Conservation (phyloP, 495 filamentous ascomycete species). For the Corynascus novoguineensis region DNA sequence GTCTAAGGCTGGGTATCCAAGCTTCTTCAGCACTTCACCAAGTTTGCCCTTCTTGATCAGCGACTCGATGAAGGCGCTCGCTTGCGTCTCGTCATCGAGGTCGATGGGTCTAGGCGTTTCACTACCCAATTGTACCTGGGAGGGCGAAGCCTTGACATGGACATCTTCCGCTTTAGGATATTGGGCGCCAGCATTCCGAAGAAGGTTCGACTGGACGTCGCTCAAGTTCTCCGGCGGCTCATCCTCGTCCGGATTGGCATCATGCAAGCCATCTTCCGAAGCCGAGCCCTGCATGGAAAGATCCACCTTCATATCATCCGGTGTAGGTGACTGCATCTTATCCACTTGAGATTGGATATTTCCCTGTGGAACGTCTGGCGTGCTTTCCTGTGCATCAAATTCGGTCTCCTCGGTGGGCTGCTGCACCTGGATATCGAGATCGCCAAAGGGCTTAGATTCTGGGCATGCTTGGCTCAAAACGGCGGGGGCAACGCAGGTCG, state of each 20-base stretch:
- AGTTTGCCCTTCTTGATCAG: constrained; percentile 20
- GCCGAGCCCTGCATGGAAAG: neutral
- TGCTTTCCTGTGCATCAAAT: constrained; percentile 5
- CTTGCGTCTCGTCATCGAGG: constrained; percentile 25
- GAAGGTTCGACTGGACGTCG: neutral
- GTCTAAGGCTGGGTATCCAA: constrained; percentile 31
- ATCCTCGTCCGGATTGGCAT: constrained; percentile 5
- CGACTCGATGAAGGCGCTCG: constrained; percentile 10
- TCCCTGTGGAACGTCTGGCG: neutral
- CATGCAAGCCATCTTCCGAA: constrained; percentile 5
- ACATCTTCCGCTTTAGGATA: neutral
- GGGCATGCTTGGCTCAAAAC: neutral
- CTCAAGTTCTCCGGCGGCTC: neutral
- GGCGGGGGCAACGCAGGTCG: constrained; percentile 8
- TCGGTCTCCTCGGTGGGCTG: neutral
- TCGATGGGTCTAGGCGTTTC: constrained; percentile 4
- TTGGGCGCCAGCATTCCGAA: neutral
- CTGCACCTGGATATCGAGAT: neutral
- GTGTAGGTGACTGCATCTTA: neutral
- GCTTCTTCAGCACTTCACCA: constrained; percentile 24
- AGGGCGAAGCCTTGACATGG: neutral
- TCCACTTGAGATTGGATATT: constrained; percentile 1
- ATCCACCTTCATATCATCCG: constrained; percentile 8
- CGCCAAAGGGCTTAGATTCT: neutral
- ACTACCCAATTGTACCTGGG: neutral